A percentile compares a stretch with the other conserved stretches of the same genome.
Conservation (phyloP, 208 protist species). For the Acanthamoeba sp. region DNA sequence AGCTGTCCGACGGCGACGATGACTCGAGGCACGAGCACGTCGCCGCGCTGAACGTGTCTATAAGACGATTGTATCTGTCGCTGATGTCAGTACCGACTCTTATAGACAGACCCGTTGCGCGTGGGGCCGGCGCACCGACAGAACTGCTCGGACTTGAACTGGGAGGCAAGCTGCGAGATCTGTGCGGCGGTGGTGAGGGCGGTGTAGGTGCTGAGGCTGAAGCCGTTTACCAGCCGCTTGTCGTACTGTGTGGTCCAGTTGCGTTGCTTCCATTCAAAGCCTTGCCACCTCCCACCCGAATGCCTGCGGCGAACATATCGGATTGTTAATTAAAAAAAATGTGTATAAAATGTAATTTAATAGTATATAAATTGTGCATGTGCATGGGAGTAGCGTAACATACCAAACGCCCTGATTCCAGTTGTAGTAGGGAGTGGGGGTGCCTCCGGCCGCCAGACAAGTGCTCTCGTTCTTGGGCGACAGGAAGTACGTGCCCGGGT, state of each 20-base stretch:
- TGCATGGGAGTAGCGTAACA: not conserved
- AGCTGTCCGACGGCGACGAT: not conserved
- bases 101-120: no score
- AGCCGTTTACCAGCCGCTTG: slow-evolving; percentile 14
- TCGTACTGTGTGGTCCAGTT: slow-evolving; percentile 48
- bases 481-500: not conserved
- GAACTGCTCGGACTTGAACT: slow-evolving; percentile 62
- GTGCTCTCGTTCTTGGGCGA: slow-evolving; percentile 44
- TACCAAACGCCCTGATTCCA: slow-evolving; percentile 11
- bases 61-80: slow-evolving; percentile 11
- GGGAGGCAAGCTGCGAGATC: not conserved
- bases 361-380: not conserved
- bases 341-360: no score
- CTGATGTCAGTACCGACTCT: no score
- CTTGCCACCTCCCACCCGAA: not conserved
- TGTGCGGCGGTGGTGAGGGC: not conserved
- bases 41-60: slow-evolving; percentile 5
- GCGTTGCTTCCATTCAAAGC: slow-evolving; percentile 50
- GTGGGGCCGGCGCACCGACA: slow-evolving; percentile 22
- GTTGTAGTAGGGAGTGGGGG: slow-evolving; percentile 18
- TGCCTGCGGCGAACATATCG: not conserved
- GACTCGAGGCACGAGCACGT: slow-evolving; percentile 3
- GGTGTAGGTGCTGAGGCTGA: slow-evolving; percentile 8
- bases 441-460: slow-evolving; percentile 13
- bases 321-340: no score